Base-by-base conservation (phyloP, 179 eudicot genomes). In the Gypsophila paniculata region DNA sequence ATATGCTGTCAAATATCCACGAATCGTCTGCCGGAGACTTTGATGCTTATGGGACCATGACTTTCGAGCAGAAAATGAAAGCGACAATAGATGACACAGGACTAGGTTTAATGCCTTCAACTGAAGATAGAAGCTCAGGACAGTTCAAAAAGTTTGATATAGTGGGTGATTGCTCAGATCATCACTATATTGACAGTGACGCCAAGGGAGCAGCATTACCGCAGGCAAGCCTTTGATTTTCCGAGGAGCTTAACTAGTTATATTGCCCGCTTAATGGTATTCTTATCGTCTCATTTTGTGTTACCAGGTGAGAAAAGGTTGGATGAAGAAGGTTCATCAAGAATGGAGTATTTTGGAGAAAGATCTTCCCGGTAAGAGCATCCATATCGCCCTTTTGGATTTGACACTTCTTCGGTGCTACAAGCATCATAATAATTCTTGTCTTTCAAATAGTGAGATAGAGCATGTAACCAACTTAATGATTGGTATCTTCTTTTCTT, bases 261-360 rank as follows among this genome's bases (percentile, higher is more conserved):
- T 19, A 2, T 52, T 61, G 21, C 49, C 6, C 8, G 8, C 46
- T 34, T 55, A 23, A 25, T 42, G 4, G 11, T 55, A 34, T 52
- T 0, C 26, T 71, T 49, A 69, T 32, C 19, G 53, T 58, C 52
- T 62, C 49, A 49, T 69, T 42, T 76, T 71, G 2, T 71, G 54
- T 11, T 69, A 79, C 61, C 77, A 95, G 99, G 78, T 85, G 77
- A 87, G 75, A 72, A 83, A 77, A 77, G 74, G 82, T 61, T 92
- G 99, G 97, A 68, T 90, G 81, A 95, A 82, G 86, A 95, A 86
- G 78, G 91, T 95, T 68, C 96, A 86, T 74, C 93, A 87, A 74
- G 99, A 92, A 77, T 95, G 99, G 99, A 85, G 81, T 82, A 85
- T 87, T 74, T 75, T 92, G 71, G 87, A 87, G 83, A 86, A 87